Evolutionary conservation across 345 rosid genomes (phyloP).

Genomic region (Microthlaspi erraticum): DNA sequence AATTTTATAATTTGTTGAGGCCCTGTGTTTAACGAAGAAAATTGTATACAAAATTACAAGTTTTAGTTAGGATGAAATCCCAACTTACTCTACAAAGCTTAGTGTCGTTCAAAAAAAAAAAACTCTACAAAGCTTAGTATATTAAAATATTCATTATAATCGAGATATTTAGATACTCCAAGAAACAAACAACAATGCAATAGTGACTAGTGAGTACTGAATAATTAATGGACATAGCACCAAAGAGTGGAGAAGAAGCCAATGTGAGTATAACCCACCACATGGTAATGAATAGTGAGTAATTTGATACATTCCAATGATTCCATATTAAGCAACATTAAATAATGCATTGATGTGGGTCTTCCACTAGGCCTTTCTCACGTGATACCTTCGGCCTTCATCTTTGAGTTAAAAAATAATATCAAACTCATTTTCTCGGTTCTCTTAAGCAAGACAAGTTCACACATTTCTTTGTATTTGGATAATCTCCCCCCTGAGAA

Average conservation of each 20-base stretch:
- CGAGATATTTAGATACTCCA: slow-evolving; percentile 7
- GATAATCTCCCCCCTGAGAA: slow-evolving; percentile 7
- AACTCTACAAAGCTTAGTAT: not conserved
- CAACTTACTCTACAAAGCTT: not conserved
- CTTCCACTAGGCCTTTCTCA: slow-evolving; percentile 34
- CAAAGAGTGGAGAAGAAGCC: slow-evolving; percentile 34
- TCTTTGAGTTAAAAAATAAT: not conserved
- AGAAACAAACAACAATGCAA: slow-evolving; percentile 24
- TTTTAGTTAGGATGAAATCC: not conserved
- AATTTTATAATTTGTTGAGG: not conserved
- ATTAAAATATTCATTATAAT: not conserved
- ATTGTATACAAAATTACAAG: not conserved
- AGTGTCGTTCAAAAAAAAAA: too few species aligned
- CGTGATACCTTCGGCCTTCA: slow-evolving; percentile 37
- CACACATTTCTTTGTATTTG: slow-evolving; percentile 15
- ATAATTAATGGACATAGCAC: slow-evolving; percentile 38
- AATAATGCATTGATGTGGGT: slow-evolving; percentile 40
- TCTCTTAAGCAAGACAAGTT: slow-evolving; percentile 25
- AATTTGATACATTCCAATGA: slow-evolving; percentile 42
- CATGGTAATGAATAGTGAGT: slow-evolving; percentile 42
- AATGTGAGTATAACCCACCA: slow-evolving; percentile 40
- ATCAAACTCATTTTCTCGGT: slow-evolving; percentile 29
- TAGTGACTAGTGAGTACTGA: slow-evolving; percentile 6
- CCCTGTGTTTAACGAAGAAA: not conserved
- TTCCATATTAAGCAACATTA: slow-evolving; percentile 36